phyloP scores from a whole-genome alignment of 1,284 basidiomycete genomes.

The Anthracocystis setariae region DNA sequence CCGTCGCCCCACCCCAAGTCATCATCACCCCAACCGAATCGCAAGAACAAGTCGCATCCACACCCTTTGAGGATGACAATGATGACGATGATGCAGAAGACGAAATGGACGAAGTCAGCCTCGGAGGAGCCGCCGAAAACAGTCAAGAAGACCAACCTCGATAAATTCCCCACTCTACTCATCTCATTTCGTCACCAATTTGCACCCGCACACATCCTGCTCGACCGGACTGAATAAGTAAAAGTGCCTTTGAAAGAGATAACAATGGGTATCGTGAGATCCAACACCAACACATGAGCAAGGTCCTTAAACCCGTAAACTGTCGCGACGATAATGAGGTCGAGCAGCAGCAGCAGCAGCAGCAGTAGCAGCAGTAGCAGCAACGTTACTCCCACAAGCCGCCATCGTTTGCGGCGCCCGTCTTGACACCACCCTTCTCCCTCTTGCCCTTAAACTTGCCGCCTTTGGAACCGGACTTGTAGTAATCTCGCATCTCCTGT shows the following conservation, averaged over 20 bases:
- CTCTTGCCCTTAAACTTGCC: conserved; percentile 62
- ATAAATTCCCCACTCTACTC: no score
- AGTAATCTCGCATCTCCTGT: conserved; percentile 58
- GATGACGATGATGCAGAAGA: conserved; percentile 35
- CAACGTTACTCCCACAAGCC: conserved; percentile 53
- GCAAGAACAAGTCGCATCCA: conserved; percentile 3
- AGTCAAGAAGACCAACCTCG: conserved; percentile 6
- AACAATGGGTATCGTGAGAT: no score
- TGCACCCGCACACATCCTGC: no score
- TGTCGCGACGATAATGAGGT: no score
- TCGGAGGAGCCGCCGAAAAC: conserved; percentile 19
- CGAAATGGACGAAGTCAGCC: conserved; percentile 47
- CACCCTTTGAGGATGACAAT: neutral
- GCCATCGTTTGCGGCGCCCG: conserved; percentile 46
- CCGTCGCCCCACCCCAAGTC: conserved; percentile 27
- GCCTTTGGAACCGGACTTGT: conserved; percentile 58
- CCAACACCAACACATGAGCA: no score
- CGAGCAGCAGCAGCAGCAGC: no score
- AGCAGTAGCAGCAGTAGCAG: no score
- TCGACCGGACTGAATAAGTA: no score
- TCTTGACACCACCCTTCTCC: conserved; percentile 60
- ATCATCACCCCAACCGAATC: conserved; percentile 36
- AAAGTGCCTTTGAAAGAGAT: no score
- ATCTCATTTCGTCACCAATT: no score
- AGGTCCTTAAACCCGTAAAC: no score